A percentile compares a stretch with the other conserved stretches of the same genome.
These are phyloP conservation scores for Coemansia sp. DNA, from an alignment of 192 early-diverging fungal species.

Conservation along the genomic window DNA sequence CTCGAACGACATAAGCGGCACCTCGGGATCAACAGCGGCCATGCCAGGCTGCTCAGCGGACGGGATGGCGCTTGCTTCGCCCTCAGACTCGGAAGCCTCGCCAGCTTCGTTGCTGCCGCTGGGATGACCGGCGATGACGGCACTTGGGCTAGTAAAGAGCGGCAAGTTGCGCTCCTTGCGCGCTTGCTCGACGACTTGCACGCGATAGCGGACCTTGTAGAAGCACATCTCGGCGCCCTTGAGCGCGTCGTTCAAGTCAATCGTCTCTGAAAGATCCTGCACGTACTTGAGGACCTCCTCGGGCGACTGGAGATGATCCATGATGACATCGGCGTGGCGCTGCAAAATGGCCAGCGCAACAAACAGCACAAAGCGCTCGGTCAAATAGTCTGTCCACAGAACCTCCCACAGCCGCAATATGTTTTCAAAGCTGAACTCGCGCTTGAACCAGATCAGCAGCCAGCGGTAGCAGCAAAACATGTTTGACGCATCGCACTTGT, in stretches of 20 bases:
- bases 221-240: conserved; percentile 79
- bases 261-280: conserved; percentile 82
- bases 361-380: conserved; percentile 88
- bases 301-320: conserved; percentile 78
- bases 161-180: conserved; percentile 26
- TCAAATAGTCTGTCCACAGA: conserved; percentile 73
- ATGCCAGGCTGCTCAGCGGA: background rate
- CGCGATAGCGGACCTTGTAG: conserved; percentile 53
- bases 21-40: conserved; percentile 19
- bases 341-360: conserved; percentile 96
- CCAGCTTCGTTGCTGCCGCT: background rate
- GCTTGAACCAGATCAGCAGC: conserved; percentile 96
- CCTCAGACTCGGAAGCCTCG: background rate
- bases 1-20: conserved; percentile 46
- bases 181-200: conserved; percentile 31
- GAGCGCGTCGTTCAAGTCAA: conserved; percentile 75
- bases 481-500: conserved; percentile 78
- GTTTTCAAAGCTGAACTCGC: conserved; percentile 92
- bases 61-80: background rate
- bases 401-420: conserved; percentile 90
- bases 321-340: conserved; percentile 78
- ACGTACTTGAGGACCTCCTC: conserved; percentile 96
- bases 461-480: conserved; percentile 99
- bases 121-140: background rate
- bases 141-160: conserved; percentile 1